Evolutionary conservation across 495 filamentous ascomycete genomes (phyloP), one percentile per base, ranked within the genome.

Genomic region (Aspergillus cristatus): DNA sequence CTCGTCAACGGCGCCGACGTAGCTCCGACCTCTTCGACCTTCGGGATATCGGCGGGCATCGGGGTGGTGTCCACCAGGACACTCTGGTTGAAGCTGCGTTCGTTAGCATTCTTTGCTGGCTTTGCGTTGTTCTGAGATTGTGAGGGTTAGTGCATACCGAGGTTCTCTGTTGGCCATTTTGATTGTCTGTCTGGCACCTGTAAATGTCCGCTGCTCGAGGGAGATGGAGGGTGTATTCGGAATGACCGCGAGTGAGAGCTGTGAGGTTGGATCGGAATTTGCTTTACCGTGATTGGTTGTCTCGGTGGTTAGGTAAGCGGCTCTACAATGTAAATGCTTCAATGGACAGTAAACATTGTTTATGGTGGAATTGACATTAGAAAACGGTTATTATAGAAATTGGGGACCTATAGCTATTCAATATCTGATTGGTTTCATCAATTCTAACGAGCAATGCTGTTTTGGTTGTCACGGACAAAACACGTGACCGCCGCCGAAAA

Each of bases 21-120:
- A 34, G 85, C 74, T 37, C 91, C 91, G 49, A 97, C 75, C 61
- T 99, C 91, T 45, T 84, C 70, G 46, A 99, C 91, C 47, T 79
- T 75, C 56, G 91, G 91, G 61, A 99, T 87, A 50, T 79, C 76
- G 55, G 82, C 74, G 39, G 91, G 91, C 55, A 97, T 84, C 50
- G 91, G 91, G 43, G 93, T 95, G 47, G 86, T 90, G 75, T 99
- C 93, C 69, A 91, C 74, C 60, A 96, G 82, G 67, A 84, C 75
- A 40, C 84, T 70, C 65, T 94, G 84, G 71, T 86, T 86, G 79
- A 97, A 95, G 53, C 91, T 97, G 28, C 25, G 20, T 31, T 41
- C n/a, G 30, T 36, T 34, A 33, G 30, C 8, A 6, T 25, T 18
- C 14, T 4, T 7, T 29, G 7, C 18, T 14, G 13, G 6, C 18